phyloP scores from a whole-genome alignment of 1,139 yeast genomes.

The Suhomyces guaymorum region DNA sequence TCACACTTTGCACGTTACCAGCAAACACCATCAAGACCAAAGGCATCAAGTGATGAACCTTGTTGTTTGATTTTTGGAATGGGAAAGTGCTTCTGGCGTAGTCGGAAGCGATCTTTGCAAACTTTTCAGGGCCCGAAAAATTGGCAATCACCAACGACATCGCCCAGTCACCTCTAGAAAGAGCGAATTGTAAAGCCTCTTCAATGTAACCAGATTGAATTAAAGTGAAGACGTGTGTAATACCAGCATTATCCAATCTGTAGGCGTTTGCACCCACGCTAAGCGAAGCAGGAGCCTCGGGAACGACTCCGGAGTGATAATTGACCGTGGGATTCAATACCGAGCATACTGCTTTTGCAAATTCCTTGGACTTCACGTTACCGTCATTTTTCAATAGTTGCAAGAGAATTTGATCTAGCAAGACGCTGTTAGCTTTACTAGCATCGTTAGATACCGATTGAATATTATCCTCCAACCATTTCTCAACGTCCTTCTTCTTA shows the following conservation, averaged over 20 bases:
- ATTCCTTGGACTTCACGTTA: slow-evolving; percentile 27
- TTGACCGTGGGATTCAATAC: slow-evolving; percentile 39
- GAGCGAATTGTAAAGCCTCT: slow-evolving; percentile 63
- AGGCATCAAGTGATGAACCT: slow-evolving; percentile 57
- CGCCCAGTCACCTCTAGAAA: slow-evolving; percentile 73
- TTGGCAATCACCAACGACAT: slow-evolving; percentile 73
- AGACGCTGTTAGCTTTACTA: slow-evolving; percentile 24
- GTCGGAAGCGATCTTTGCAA: slow-evolving; percentile 57
- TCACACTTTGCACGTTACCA: slow-evolving; percentile 59
- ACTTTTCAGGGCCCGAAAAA: slow-evolving; percentile 60
- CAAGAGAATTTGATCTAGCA: slow-evolving; percentile 34
- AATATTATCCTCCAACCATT: slow-evolving; percentile 50
- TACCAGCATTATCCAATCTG: slow-evolving; percentile 39
- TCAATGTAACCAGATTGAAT: slow-evolving; percentile 66
- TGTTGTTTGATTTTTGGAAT: slow-evolving; percentile 42
- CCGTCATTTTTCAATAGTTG: slow-evolving; percentile 33
- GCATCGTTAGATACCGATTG: slow-evolving; percentile 12
- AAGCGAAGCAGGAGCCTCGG: slow-evolving; percentile 11
- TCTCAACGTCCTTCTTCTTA: slow-evolving; percentile 63
- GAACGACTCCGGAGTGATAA: slow-evolving; percentile 16
- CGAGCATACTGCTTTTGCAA: slow-evolving; percentile 29
- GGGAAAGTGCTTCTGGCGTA: slow-evolving; percentile 41
- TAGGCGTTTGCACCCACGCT: slow-evolving; percentile 28
- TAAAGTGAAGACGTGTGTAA: slow-evolving; percentile 35
- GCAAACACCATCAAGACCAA: slow-evolving; percentile 62